A percentile compares a stretch with the other conserved stretches of the same genome.
Evolutionary conservation across 2,329 filamentous ascomycete species (phyloP).

Genomic region (Capronia epimyces): DNA sequence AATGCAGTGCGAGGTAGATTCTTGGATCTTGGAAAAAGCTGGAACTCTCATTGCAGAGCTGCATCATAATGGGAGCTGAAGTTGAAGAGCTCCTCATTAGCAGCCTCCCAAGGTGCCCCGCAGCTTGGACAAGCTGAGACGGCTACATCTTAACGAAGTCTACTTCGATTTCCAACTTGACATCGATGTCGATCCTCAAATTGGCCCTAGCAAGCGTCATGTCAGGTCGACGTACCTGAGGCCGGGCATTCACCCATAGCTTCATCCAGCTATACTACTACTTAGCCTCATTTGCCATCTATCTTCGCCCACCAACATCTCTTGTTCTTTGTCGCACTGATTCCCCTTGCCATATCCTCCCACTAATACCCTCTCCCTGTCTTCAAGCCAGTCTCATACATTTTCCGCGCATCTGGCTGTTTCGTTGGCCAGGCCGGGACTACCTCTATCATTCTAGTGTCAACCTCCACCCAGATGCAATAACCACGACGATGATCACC

Average conservation of each 20-base stretch:
- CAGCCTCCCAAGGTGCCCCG: too few relatives aligned
- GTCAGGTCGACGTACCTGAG: neutral
- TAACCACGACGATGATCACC: neutral
- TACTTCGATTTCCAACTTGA: neutral
- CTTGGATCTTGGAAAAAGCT: conserved; percentile 3
- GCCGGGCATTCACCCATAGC: neutral
- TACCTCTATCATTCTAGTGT: neutral
- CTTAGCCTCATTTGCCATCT: neutral
- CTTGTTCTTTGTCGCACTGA: neutral
- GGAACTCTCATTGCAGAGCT: neutral
- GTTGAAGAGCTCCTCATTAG: neutral
- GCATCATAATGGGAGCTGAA: neutral
- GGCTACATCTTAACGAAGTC: neutral
- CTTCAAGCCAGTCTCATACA: neutral
- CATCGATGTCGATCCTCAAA: neutral
- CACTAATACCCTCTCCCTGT: neutral
- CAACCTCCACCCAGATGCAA: neutral
- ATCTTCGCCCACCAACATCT: neutral
- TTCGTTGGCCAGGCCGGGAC: neutral
- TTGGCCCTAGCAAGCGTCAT: neutral
- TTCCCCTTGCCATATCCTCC: neutral
- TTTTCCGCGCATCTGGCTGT: neutral
- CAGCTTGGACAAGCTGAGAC: neutral
- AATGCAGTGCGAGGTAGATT: neutral
- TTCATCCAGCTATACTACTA: neutral